Evolutionary conservation across 192 early-diverging fungal species (phyloP).

Genomic region (Mortierella alpina): DNA sequence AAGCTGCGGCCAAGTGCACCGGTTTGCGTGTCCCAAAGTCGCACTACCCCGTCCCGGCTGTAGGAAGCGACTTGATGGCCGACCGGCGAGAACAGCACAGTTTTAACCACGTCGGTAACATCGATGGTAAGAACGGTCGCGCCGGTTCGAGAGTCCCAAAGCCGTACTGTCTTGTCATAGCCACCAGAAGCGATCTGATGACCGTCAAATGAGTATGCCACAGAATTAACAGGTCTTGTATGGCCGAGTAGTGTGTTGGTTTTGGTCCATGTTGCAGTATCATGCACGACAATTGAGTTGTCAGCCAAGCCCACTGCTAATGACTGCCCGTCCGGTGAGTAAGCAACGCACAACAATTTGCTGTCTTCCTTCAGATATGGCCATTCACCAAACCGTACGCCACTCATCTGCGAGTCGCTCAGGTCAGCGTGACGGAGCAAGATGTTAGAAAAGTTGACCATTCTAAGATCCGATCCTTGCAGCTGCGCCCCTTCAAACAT

Average conservation of each 20-base stretch:
- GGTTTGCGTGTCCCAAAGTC: neutral
- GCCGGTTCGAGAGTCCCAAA: neutral
- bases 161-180: neutral
- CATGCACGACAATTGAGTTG: neutral
- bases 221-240: neutral
- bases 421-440: neutral
- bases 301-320: neutral
- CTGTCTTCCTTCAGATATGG: neutral
- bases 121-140: neutral
- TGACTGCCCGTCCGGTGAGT: neutral
- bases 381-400: constrained; percentile 5
- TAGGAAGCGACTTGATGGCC: neutral
- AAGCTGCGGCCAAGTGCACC: neutral
- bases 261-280: neutral
- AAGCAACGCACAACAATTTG: neutral
- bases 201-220: neutral
- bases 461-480: too few relatives aligned
- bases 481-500: too few relatives aligned
- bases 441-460: too few relatives aligned
- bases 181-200: neutral
- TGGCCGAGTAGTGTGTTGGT: neutral
- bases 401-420: neutral
- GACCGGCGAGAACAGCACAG: neutral
- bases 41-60: neutral
- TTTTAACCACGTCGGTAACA: neutral